Conservation (phyloP, 1,139 yeast genomes). For the Candida albicans region DNA sequence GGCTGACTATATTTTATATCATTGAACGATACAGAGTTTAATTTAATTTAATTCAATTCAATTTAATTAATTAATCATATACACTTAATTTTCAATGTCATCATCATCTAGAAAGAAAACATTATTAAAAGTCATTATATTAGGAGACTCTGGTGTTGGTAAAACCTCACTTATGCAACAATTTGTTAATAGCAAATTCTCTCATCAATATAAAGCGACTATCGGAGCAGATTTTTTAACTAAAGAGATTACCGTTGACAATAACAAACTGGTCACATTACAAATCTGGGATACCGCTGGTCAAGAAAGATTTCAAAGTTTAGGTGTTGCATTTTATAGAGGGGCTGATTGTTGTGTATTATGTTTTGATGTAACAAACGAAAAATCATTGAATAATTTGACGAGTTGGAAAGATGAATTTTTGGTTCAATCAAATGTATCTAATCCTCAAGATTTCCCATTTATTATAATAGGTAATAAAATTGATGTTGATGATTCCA, state of each 20-base stretch:
- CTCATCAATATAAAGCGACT: conserved; percentile 95
- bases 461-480: conserved; percentile 94
- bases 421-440: conserved; percentile 86
- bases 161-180: conserved; percentile 96
- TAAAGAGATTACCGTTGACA: conserved; percentile 84
- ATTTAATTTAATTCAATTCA: neutral
- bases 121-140: conserved; percentile 85
- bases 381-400: conserved; percentile 86
- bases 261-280: conserved; percentile 68
- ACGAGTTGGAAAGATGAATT: conserved; percentile 96
- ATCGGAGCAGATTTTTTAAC: conserved; percentile 97
- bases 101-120: conserved; percentile 84
- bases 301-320: conserved; percentile 93
- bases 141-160: conserved; percentile 98
- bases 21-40: neutral
- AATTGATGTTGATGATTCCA: conserved; percentile 89
- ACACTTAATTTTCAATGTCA: conserved; percentile 41
- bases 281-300: conserved; percentile 99
- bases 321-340: conserved; percentile 96
- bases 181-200: conserved; percentile 91
- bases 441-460: conserved; percentile 93
- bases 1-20: neutral
- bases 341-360: conserved; percentile 98
- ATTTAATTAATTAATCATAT: too few species aligned
- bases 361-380: conserved; percentile 92